These are phyloP conservation scores for Arabidopsis hybrid DNA, from an alignment of 441 rosid genomes.

Conservation along the genomic window DNA sequence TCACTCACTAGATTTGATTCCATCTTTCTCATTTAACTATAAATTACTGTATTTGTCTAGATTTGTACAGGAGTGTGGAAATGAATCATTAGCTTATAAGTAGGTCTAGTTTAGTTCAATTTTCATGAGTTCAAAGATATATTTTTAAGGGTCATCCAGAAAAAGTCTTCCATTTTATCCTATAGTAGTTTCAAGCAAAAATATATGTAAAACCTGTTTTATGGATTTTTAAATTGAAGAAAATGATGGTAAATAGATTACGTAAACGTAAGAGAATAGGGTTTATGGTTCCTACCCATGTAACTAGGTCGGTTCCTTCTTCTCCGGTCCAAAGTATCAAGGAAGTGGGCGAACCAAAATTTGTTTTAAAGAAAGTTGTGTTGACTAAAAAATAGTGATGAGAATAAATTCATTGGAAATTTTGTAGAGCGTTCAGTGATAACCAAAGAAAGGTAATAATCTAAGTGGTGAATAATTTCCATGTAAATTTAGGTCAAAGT, in stretches of 20 bases:
- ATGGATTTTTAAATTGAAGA: too few relatives aligned
- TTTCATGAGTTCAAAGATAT: neutral
- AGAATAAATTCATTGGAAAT: neutral
- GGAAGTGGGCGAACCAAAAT: neutral
- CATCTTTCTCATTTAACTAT: conserved; percentile 30
- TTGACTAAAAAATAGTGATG: neutral
- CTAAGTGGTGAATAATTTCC: neutral
- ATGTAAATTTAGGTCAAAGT: neutral
- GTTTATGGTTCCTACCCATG: neutral
- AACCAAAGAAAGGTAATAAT: neutral
- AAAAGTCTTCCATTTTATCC: too few relatives aligned
- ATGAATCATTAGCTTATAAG: neutral
- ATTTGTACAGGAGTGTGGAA: neutral
- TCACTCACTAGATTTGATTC: conserved; percentile 22
- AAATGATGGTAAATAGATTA: neutral
- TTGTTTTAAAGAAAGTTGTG: neutral
- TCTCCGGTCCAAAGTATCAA: conserved; percentile 2
- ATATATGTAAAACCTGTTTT: too few relatives aligned
- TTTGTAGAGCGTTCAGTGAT: neutral
- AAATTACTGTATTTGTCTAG: conserved; percentile 31
- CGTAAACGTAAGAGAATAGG: conserved; percentile 1
- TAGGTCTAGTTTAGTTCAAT: neutral
- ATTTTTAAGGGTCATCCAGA: too few relatives aligned
- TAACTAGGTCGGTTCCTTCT: neutral
- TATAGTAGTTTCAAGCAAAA: too few relatives aligned